Conservation (phyloP, 108 stramenopile genomes). For the Seminavis robusta region DNA sequence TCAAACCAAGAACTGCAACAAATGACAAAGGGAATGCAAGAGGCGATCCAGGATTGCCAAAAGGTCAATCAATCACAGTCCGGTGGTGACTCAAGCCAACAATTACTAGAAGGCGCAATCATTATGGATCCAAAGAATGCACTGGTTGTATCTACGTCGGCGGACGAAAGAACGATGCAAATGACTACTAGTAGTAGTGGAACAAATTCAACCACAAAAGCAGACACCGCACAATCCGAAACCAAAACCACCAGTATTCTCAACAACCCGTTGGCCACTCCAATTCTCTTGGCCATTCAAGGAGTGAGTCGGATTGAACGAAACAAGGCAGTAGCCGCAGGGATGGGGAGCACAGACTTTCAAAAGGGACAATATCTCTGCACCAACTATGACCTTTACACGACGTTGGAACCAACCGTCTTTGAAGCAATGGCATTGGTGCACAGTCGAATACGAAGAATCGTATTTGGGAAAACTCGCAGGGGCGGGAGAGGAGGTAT, state of each 20-base stretch:
- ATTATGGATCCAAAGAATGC: constrained; percentile 39
- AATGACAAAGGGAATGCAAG: constrained; percentile 36
- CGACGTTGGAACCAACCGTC: constrained; percentile 56
- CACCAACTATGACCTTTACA: constrained; percentile 71
- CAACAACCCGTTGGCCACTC: constrained; percentile 62
- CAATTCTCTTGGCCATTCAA: constrained; percentile 70
- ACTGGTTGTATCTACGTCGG: constrained; percentile 32
- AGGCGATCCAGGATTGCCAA: constrained; percentile 36
- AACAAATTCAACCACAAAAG: too few species aligned
- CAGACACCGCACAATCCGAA: too few species aligned
- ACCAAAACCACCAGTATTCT: neutral
- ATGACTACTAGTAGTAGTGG: too few species aligned
- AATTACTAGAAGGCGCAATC: constrained; percentile 27
- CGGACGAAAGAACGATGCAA: constrained; percentile 21
- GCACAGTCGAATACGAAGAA: constrained; percentile 64
- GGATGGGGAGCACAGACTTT: constrained; percentile 41
- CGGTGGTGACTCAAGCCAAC: neutral
- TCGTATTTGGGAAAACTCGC: constrained; percentile 47
- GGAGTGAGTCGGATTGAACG: constrained; percentile 77
- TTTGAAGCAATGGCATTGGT: constrained; percentile 82
- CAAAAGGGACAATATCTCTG: constrained; percentile 62
- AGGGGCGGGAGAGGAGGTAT: constrained; percentile 19
- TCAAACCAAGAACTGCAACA: constrained; percentile 17
- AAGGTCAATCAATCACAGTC: neutral
- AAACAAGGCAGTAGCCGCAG: constrained; percentile 25